These are phyloP conservation scores for Williopsis jadinii DNA, from an alignment of 1,139 yeast genomes.

Conservation along the genomic window DNA sequence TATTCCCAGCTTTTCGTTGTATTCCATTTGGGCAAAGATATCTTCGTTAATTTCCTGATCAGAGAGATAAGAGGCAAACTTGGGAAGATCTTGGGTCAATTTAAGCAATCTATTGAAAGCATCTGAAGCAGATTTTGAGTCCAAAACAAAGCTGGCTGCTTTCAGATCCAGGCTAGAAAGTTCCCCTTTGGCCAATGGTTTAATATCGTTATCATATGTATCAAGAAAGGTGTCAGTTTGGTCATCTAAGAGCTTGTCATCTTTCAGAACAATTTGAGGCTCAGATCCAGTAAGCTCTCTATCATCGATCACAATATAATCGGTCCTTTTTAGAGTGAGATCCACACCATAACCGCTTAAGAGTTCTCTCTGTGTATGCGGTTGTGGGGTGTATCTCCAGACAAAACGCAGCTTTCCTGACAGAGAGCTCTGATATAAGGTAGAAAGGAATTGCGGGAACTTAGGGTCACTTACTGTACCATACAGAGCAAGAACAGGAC, in stretches of 20 bases:
- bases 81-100: conserved; percentile 45
- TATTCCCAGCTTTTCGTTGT: conserved; percentile 24
- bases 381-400: conserved; percentile 53
- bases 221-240: too few relatives aligned
- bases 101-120: conserved; percentile 31
- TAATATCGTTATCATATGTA: conserved; percentile 21
- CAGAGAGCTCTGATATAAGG: conserved; percentile 52
- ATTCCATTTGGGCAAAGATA: conserved; percentile 18
- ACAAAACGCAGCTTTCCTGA: conserved; percentile 65
- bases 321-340: conserved; percentile 54
- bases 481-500: conserved; percentile 43
- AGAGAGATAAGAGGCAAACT: conserved; percentile 28
- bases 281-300: conserved; percentile 27
- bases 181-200: conserved; percentile 26
- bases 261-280: neutral
- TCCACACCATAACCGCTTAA: conserved; percentile 66
- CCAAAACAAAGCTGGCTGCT: conserved; percentile 35
- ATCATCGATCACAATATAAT: conserved; percentile 58
- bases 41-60: conserved; percentile 12
- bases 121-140: conserved; percentile 24
- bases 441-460: conserved; percentile 51
- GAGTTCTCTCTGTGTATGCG: conserved; percentile 24
- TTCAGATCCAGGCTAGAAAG: conserved; percentile 38
- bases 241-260: conserved; percentile 9
- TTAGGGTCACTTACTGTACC: conserved; percentile 37